phyloP scores from a whole-genome alignment of 2,329 filamentous ascomycete genomes.

The Diaporthe destruens region DNA sequence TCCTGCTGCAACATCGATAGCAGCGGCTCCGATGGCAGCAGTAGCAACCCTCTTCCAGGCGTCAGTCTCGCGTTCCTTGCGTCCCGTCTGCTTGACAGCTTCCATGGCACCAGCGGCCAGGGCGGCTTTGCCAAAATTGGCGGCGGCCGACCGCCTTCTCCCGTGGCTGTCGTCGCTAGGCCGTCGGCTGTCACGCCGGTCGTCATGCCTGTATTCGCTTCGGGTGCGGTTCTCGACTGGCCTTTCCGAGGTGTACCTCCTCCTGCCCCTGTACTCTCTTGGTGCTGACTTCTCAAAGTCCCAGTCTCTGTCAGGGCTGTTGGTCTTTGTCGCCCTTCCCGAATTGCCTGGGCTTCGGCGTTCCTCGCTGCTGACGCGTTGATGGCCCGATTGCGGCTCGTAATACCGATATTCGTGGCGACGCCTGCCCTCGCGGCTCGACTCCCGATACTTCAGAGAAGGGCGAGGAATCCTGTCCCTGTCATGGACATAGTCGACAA shows the following conservation, averaged over 20 bases:
- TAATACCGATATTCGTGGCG: conserved; percentile 36
- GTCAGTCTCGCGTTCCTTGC: conserved; percentile 7
- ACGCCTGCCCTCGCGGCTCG: conserved; percentile 34
- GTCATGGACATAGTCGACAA: conserved; percentile 27
- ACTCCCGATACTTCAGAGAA: conserved; percentile 33
- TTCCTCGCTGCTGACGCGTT: conserved; percentile 16
- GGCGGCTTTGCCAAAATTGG: conserved; percentile 29
- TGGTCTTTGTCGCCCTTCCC: background rate
- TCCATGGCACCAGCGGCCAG: conserved; percentile 26
- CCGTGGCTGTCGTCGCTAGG: conserved; percentile 6
- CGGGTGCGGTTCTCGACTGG: conserved; percentile 21
- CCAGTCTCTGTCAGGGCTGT: background rate
- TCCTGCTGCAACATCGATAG: conserved; percentile 25
- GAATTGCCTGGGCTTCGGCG: conserved; percentile 11
- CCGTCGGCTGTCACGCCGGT: conserved; percentile 1
- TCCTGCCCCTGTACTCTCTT: conserved; percentile 25
- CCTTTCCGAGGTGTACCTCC: conserved; percentile 16
- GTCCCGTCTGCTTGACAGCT: conserved; percentile 27
- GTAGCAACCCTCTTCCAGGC: conserved; percentile 36
- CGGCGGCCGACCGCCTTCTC: conserved; percentile 9
- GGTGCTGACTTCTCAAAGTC: conserved; percentile 3
- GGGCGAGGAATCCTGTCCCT: conserved; percentile 26
- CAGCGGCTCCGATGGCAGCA: conserved; percentile 25
- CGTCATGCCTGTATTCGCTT: conserved; percentile 11
- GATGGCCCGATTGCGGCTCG: conserved; percentile 16